A percentile compares a stretch with the other conserved stretches of the same genome.
These are phyloP conservation scores for Daldinia caldariorum DNA, from an alignment of 495 filamentous ascomycete species.

Conservation along the genomic window DNA sequence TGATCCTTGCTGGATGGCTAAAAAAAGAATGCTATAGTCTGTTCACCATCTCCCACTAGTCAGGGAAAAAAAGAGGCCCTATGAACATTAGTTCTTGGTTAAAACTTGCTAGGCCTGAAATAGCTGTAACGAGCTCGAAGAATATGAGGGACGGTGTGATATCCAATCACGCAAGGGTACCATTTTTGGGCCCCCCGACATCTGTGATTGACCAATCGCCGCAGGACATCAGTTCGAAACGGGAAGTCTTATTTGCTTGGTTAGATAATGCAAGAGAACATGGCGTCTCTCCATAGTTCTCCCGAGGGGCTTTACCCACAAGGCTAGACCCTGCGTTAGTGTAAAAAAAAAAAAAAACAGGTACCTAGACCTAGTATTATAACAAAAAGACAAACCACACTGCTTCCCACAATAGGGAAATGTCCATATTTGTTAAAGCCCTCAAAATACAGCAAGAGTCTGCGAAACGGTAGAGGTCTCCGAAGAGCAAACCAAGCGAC, in stretches of 20 bases:
- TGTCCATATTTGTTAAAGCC: conserved; percentile 1
- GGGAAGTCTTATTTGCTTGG: conserved; percentile 32
- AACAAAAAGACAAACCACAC: conserved; percentile 6
- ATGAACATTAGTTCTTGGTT: conserved; percentile 22
- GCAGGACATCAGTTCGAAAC: conserved; percentile 33
- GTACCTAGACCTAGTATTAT: background rate
- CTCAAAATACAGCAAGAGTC: conserved; percentile 10
- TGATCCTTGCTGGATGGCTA: conserved; percentile 41
- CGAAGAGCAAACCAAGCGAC: conserved; percentile 7
- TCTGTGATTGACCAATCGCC: conserved; percentile 36
- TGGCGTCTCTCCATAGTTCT: conserved; percentile 28
- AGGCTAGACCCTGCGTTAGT: conserved; percentile 36
- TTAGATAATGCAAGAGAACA: conserved; percentile 27
- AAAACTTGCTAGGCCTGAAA: conserved; percentile 31
- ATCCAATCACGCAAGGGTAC: conserved; percentile 29
- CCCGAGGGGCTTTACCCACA: conserved; percentile 27
- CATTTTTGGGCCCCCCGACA: conserved; percentile 28
- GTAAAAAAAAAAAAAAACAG: too few relatives aligned
- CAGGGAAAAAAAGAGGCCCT: conserved; percentile 14
- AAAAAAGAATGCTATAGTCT: conserved; percentile 42
- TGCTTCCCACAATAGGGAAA: conserved; percentile 26
- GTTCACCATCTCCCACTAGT: conserved; percentile 32
- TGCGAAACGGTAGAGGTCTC: conserved; percentile 20
- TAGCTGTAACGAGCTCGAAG: conserved; percentile 36
- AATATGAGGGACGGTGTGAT: conserved; percentile 24